Base-by-base conservation (phyloP, 495 filamentous ascomycete species). In the Wilcoxina mikolae region DNA sequence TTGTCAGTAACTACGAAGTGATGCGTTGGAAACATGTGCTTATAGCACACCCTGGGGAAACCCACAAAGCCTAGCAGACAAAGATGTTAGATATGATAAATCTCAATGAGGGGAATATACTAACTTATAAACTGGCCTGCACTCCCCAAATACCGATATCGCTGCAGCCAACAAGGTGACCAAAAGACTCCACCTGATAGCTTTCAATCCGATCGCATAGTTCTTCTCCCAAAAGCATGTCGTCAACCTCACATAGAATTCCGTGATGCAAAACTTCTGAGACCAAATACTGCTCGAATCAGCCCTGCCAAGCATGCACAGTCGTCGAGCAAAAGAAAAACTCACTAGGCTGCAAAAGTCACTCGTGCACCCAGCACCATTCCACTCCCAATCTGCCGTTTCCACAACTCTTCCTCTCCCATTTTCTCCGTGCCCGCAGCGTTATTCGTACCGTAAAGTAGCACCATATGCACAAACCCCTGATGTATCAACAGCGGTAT, bases 381-480 rank as follows among this genome's bases (percentile, higher is more conserved):
- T 51, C 75, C 72, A 54, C 82, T 81, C 1, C 80, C 83, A 57
- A 82, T 69, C 9, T 65, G 66, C 55, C 74, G 77, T n/a, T 68
- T 69, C 46, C 66, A 62, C 1, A 82, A 66, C 7, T 76, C 64
- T 3, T 31, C 49, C 10, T 29, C 20, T n/a, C 38, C 26, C 35
- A 28, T 51, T 15, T 5, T 11, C 29, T 17, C 27, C 3, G 20
- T 42, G 29, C 28, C 70, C 23, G 74, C 64, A 15, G 72, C 75
- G 60, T 98, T 95, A 68, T 96, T 98, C 46, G 91, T 98, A 7
- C 88, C 91, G 61, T 76, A 85, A 9, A 83, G 62, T 60, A 98
- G 69, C 17, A 98, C 77, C 54, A 86, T 73, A 74, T 98, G 90
- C 11, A 94, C 78, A 54, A 89, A 75, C 22, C 74, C 85, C 84